Base-by-base conservation (phyloP, 768 basidiomycete species). In the Trametes punicea region DNA sequence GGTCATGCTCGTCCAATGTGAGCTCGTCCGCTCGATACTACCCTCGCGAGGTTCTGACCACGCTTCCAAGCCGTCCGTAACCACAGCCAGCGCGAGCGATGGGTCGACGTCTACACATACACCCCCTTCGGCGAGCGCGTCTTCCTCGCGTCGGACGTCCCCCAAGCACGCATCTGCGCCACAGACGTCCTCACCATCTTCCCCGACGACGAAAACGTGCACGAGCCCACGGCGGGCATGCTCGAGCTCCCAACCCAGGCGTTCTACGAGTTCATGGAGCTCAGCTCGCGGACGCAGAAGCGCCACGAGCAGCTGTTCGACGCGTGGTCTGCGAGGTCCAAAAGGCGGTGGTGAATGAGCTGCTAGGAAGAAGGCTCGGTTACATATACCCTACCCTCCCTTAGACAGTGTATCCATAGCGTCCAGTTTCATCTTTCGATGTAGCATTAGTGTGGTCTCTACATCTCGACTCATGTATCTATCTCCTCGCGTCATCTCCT, bases 1-100 rank as follows among this genome's bases (percentile, higher is more conserved):
- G 66, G 81, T 89, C 30, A 81, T 80, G 75, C 67, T 89, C 57
- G 82, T 88, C 23, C 82, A 85, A 81, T 81, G 87, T 85, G 62
- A 54, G 69, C 11, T 15, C 2, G 9, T 4, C 21, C 20, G 21
- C 10, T 25, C 7, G 6, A 25, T 42, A 5, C 6, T 23, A 13
- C 11, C 9, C 3, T 33, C 9, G 3, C n/a, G 30, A 0, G 16
- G 9, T 6, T 11, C 18, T n/a, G 9, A 42, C 30, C 27, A 33
- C 39, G 3, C 11, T 7, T 2, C 25, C 18, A 62, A 88, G 87
- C 82, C 42, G 73, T 77, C 16, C 81, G 82, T 44, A 74, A 79
- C 2, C 85, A 86, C 69, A 73, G 67, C 38, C 73, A 74, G 34
- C 72, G 73, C 41, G 85, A 88, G 40, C 78, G 73, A 49, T 84